Conservation (phyloP, 352 stramenopile genomes). For the Phytophthora quininea region DNA sequence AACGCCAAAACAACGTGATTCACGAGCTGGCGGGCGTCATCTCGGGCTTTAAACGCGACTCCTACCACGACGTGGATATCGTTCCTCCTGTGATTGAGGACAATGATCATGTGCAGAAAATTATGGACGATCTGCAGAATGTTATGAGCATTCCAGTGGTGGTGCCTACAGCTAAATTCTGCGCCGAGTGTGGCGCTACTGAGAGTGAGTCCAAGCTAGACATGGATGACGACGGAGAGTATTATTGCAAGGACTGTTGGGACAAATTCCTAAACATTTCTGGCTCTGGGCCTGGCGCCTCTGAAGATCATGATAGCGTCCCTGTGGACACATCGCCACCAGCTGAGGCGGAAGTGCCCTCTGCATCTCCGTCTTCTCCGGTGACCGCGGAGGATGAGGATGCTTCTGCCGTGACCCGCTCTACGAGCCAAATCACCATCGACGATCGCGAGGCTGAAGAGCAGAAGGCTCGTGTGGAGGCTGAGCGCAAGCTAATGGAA, state of each 20-base stretch:
- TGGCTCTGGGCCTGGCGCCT: constrained; percentile 27
- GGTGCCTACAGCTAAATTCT: constrained; percentile 78
- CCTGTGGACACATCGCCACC: background rate
- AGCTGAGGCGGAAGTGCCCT: background rate
- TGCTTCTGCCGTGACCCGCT: constrained; percentile 23
- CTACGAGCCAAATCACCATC: constrained; percentile 42
- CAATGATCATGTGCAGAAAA: constrained; percentile 64
- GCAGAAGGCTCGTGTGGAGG: constrained; percentile 74
- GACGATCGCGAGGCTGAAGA: constrained; percentile 76
- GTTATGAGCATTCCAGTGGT: constrained; percentile 86
- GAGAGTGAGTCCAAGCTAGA: constrained; percentile 81
- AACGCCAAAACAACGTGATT: constrained; percentile 85
- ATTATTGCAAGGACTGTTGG: constrained; percentile 91
- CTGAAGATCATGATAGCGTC: background rate
- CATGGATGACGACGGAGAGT: constrained; percentile 82
- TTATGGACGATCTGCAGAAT: constrained; percentile 78
- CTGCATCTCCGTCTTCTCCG: constrained; percentile 20
- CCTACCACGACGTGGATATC: constrained; percentile 75
- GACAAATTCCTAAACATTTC: constrained; percentile 78
- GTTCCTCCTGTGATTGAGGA: constrained; percentile 65
- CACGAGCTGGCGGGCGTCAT: constrained; percentile 75
- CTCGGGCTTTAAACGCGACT: constrained; percentile 77
- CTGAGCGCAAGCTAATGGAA: constrained; percentile 83
- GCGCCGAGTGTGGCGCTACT: constrained; percentile 75
- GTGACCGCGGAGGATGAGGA: constrained; percentile 30